Conservation (phyloP, 495 filamentous ascomycete species). For the Neurospora discreta region DNA sequence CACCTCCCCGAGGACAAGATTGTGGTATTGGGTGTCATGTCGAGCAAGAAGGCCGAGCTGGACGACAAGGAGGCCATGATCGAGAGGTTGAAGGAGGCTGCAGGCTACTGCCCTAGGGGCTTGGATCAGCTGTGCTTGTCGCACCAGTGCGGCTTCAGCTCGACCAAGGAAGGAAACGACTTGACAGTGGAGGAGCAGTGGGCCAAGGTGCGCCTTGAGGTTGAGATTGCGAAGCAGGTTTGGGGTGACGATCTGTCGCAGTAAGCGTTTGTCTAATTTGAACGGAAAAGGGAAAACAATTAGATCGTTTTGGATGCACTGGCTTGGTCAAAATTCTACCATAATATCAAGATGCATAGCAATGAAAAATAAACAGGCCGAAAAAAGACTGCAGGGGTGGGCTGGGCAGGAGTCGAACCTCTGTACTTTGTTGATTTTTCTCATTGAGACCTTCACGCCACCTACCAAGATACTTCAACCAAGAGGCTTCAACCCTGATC, state of each 20-base stretch:
- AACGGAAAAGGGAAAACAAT: background rate
- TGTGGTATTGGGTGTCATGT: conserved; percentile 54
- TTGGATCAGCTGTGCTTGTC: conserved; percentile 52
- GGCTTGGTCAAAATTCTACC: background rate
- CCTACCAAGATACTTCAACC: background rate
- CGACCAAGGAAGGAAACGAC: conserved; percentile 51
- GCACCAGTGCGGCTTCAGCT: conserved; percentile 60
- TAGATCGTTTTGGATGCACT: background rate
- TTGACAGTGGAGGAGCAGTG: conserved; percentile 49
- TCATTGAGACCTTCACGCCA: background rate
- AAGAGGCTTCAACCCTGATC: background rate
- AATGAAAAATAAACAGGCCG: background rate
- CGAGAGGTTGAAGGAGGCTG: conserved; percentile 46
- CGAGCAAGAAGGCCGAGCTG: conserved; percentile 50
- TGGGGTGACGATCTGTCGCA: conserved; percentile 34
- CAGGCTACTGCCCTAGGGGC: conserved; percentile 46
- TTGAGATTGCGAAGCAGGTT: conserved; percentile 38
- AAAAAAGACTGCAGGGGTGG: background rate
- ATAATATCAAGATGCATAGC: background rate
- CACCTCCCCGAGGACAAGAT: conserved; percentile 53
- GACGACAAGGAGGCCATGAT: conserved; percentile 52
- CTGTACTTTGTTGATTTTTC: background rate
- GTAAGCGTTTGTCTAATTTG: conserved; percentile 7
- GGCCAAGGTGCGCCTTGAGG: conserved; percentile 34
- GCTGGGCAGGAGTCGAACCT: background rate